Percentiles rank a stretch among this genome's conserved stretches.
These are phyloP conservation scores for Eremothecium coryli DNA, from an alignment of 1,139 yeast genomes.

Conservation along the genomic window DNA sequence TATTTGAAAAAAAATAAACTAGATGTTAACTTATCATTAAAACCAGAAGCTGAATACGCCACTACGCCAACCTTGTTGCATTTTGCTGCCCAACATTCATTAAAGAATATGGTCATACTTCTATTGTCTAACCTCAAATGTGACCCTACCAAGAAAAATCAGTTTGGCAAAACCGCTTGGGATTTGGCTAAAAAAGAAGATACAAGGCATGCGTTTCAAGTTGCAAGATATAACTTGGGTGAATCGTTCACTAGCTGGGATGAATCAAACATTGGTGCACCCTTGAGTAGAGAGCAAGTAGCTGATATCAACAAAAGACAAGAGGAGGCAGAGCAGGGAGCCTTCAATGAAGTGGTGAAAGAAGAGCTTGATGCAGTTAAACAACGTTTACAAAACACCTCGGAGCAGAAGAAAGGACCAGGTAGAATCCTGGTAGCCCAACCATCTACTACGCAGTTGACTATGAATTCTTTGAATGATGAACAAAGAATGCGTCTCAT, in stretches of 20 bases:
- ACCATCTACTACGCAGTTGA: constrained; percentile 22
- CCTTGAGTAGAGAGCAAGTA: constrained; percentile 57
- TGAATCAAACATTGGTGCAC: constrained; percentile 53
- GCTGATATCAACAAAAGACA: constrained; percentile 36
- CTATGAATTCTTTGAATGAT: constrained; percentile 39
- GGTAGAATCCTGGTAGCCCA: constrained; percentile 24
- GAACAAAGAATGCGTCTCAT: constrained; percentile 69
- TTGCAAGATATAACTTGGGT: constrained; percentile 59
- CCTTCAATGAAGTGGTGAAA: constrained; percentile 28
- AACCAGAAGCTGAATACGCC: constrained; percentile 45
- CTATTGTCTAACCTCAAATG: constrained; percentile 59
- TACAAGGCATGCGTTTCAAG: constrained; percentile 52
- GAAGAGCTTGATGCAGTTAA: constrained; percentile 29
- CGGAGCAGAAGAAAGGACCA: constrained; percentile 24
- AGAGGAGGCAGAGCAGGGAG: constrained; percentile 34
- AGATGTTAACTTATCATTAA: constrained; percentile 41
- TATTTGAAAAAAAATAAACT: constrained; percentile 54
- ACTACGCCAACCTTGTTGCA: constrained; percentile 71
- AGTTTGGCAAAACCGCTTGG: constrained; percentile 53
- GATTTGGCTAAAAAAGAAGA: constrained; percentile 43
- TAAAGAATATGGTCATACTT: constrained; percentile 57
- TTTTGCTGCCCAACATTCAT: constrained; percentile 62
- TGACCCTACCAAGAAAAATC: constrained; percentile 53
- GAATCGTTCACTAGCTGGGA: constrained; percentile 65
- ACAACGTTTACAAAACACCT: constrained; percentile 19